Base-by-base conservation (phyloP, 495 filamentous ascomycete genomes). In the Chaetomium tenue region DNA sequence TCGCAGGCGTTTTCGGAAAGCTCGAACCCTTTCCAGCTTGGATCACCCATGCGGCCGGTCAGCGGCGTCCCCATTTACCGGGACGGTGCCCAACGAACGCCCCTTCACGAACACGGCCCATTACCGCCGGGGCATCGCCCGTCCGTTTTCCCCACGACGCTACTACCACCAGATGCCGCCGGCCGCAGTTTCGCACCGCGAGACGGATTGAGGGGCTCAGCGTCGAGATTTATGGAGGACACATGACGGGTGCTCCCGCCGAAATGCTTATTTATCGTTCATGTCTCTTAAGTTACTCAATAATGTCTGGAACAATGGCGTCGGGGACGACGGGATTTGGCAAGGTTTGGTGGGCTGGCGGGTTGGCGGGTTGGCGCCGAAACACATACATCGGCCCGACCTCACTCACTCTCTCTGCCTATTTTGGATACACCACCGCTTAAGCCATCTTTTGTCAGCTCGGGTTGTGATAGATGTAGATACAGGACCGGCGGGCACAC, bases 141-240 rank as follows among this genome's bases (percentile, higher is more conserved):
- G 8, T 60, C 72, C 26, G 66, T 69, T 5, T 68, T 72, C 47
- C 77, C 69, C 48, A 70, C 71, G 53, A 69, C 58, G 58, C 71
- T 66, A 25, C 66, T 42, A 62, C 62, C 60, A 48, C 66, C 68
- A 47, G 75, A 83, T 67, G 70, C 72, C n/a, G 64, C 80, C 20
- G 77, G 79, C 50, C 74, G 81, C 54, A 78, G 76, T 30, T 80
- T 77, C 25, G 74, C 74, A 28, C 78, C 78, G 15, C 74, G 77
- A 52, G 78, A 80, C 61, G 77, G 79, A 26, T 82, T 81, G 26
- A 77, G 78, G 50, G 74, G 61, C 9, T 78, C 76, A 28, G 69
- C 64, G 7, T 84, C 83, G 25, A 72, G 79, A 58, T 86, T 86
- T 65, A 80, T 76, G 11, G 84, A 86, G 71, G 74, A 80, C 62